Evolutionary conservation across 2,329 filamentous ascomycete species (phyloP).

Genomic region (Xylariaceae sp.): DNA sequence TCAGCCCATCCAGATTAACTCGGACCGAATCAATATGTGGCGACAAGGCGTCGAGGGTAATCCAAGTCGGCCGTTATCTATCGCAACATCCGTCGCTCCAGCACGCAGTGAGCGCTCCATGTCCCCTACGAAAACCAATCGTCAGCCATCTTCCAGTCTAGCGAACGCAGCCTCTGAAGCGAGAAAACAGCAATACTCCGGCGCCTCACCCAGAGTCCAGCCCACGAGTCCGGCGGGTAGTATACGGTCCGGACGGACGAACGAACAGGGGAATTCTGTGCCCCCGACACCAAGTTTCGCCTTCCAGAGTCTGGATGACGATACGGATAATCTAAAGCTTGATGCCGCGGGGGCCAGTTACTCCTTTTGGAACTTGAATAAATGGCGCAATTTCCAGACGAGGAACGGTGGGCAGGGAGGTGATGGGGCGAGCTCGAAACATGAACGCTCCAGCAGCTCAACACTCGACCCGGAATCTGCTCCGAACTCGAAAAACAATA

Average conservation of each 20-base stretch:
- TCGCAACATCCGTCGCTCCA: conserved; percentile 34
- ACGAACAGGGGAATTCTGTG: conserved; percentile 25
- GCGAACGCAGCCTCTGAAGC: conserved; percentile 46
- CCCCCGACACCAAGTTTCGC: conserved; percentile 58
- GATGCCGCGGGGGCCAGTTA: conserved; percentile 42
- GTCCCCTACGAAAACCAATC: conserved; percentile 49
- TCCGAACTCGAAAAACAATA: background rate
- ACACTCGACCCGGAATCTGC: conserved; percentile 9
- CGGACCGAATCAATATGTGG: conserved; percentile 87
- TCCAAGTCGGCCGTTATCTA: conserved; percentile 36
- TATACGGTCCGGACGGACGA: conserved; percentile 21
- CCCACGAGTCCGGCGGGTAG: conserved; percentile 43
- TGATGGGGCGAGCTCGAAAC: conserved; percentile 2
- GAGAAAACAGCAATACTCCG: conserved; percentile 43
- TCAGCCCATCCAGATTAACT: conserved; percentile 38
- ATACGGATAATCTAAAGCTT: conserved; percentile 37
- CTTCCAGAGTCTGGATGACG: conserved; percentile 40
- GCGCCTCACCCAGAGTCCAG: conserved; percentile 24
- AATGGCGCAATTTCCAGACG: conserved; percentile 45
- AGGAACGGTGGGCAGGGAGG: background rate
- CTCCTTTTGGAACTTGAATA: conserved; percentile 57
- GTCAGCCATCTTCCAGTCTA: conserved; percentile 23
- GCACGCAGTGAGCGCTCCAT: conserved; percentile 53
- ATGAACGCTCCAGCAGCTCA: conserved; percentile 15
- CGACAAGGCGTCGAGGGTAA: conserved; percentile 58